Percentiles rank a stretch among this genome's conserved stretches.
phyloP scores from a whole-genome alignment of 2,329 filamentous ascomycete genomes.

The Calycina herbarum region DNA sequence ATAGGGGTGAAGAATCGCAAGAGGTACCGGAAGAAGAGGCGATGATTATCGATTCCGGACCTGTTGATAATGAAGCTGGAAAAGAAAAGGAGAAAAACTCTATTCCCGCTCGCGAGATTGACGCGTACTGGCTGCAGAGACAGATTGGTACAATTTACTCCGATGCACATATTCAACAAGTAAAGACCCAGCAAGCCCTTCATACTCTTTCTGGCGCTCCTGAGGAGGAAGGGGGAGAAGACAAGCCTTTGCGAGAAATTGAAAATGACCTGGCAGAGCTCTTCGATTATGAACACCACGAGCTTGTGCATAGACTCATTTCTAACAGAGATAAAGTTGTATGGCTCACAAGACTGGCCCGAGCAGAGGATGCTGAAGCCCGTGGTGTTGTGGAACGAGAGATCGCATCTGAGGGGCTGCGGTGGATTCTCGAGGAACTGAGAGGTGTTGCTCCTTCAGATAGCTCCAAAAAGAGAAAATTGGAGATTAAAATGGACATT shows the following conservation, averaged over 20 bases:
- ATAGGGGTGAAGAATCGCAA: slow-evolving; percentile 49
- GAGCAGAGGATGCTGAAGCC: slow-evolving; percentile 76
- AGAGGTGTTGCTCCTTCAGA: slow-evolving; percentile 66
- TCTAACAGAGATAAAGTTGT: slow-evolving; percentile 91
- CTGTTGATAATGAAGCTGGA: slow-evolving; percentile 47
- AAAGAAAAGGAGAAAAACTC: slow-evolving; percentile 56
- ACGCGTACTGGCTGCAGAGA: slow-evolving; percentile 95
- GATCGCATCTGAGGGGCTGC: slow-evolving; percentile 85
- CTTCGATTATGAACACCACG: slow-evolving; percentile 95
- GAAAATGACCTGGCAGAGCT: slow-evolving; percentile 98
- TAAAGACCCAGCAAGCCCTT: slow-evolving; percentile 84
- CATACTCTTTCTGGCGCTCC: slow-evolving; percentile 77
- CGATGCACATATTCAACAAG: slow-evolving; percentile 89
- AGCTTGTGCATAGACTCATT: slow-evolving; percentile 87
- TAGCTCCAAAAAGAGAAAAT: slow-evolving; percentile 59
- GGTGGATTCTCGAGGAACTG: slow-evolving; percentile 85
- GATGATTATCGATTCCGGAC: slow-evolving; percentile 77
- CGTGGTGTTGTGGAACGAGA: slow-evolving; percentile 80
- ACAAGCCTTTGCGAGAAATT: slow-evolving; percentile 85
- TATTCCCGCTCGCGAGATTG: slow-evolving; percentile 84
- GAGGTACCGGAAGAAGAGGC: slow-evolving; percentile 65
- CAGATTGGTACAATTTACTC: slow-evolving; percentile 86
- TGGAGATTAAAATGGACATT: slow-evolving; percentile 95
- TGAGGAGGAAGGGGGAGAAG: slow-evolving; percentile 74
- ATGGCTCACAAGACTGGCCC: slow-evolving; percentile 87